These are phyloP conservation scores for Globisporangium polare DNA, from an alignment of 352 stramenopile species.

Conservation along the genomic window DNA sequence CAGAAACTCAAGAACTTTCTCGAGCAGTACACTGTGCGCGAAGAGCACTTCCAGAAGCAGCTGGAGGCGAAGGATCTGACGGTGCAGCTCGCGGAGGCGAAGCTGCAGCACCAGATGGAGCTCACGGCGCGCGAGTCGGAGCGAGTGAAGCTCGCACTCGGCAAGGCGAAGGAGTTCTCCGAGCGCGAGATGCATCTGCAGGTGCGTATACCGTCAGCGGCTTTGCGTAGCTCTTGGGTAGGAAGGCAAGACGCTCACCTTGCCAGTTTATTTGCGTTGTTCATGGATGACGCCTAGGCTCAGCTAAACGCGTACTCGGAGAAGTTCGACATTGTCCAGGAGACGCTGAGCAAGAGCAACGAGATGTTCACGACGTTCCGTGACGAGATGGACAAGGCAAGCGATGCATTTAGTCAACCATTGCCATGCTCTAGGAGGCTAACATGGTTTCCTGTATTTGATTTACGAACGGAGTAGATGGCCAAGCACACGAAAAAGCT, in stretches of 20 bases:
- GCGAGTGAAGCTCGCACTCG: conserved; percentile 68
- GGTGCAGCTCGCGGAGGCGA: conserved; percentile 76
- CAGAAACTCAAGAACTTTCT: conserved; percentile 82
- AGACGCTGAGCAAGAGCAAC: conserved; percentile 84
- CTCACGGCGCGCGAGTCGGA: conserved; percentile 66
- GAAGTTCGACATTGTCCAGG: conserved; percentile 83
- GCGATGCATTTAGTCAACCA: neutral
- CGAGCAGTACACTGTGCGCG: conserved; percentile 70
- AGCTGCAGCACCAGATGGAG: conserved; percentile 75
- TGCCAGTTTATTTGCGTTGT: neutral
- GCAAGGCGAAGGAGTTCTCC: conserved; percentile 80
- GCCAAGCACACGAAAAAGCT: conserved; percentile 83
- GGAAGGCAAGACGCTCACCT: neutral
- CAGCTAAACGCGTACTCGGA: conserved; percentile 83
- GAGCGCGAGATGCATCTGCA: conserved; percentile 73
- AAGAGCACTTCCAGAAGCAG: conserved; percentile 84
- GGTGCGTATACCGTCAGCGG: conserved; percentile 15
- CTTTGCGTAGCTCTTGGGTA: neutral
- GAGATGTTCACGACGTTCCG: conserved; percentile 83
- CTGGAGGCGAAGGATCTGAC: conserved; percentile 81
- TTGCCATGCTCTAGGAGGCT: neutral
- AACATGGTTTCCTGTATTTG: neutral
- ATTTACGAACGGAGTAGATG: conserved; percentile 38
- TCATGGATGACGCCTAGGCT: conserved; percentile 15
- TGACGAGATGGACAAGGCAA: conserved; percentile 81